These are phyloP conservation scores for Conticribra guillardii DNA, from an alignment of 108 stramenopile genomes.

Conservation along the genomic window DNA sequence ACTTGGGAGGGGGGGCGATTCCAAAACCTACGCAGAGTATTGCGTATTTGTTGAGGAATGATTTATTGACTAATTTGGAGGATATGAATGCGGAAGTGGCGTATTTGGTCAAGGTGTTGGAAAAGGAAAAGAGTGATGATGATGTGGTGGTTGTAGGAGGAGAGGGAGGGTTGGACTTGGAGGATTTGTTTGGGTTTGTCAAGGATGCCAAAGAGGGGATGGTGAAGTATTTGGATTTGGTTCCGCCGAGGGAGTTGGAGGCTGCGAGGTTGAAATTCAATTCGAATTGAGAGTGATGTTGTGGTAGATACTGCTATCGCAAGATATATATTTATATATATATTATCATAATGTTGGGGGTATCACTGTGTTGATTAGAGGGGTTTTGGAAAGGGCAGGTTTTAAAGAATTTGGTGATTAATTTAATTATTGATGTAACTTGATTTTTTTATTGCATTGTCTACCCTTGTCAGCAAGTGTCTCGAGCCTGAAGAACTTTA, in stretches of 20 bases:
- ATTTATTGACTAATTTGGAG: constrained; percentile 78
- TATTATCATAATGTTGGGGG: no score
- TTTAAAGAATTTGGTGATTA: no score
- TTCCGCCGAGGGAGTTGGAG: constrained; percentile 73
- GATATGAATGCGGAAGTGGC: constrained; percentile 71
- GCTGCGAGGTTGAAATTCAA: constrained; percentile 28
- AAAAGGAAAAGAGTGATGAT: constrained; percentile 6
- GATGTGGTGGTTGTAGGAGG: constrained; percentile 14
- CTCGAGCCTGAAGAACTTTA: no score
- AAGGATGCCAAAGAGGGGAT: constrained; percentile 55
- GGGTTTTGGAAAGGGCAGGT: no score
- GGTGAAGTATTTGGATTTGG: constrained; percentile 70
- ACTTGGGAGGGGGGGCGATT: constrained; percentile 80
- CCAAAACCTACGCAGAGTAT: constrained; percentile 74
- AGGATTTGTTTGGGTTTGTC: constrained; percentile 52
- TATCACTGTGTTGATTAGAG: no score
- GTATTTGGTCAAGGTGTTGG: constrained; percentile 55
- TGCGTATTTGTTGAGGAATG: constrained; percentile 82
- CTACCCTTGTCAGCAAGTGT: no score
- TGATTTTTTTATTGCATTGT: no score
- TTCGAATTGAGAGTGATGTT: neutral
- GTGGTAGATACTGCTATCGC: neutral
- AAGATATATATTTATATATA: neutral
- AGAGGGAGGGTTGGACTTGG: constrained; percentile 42
- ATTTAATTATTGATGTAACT: no score